Evolutionary conservation across 2,329 filamentous ascomycete genomes (phyloP), one percentile per base, ranked within the genome.

Genomic region (Neophaeococcomyces mojaviensis): DNA sequence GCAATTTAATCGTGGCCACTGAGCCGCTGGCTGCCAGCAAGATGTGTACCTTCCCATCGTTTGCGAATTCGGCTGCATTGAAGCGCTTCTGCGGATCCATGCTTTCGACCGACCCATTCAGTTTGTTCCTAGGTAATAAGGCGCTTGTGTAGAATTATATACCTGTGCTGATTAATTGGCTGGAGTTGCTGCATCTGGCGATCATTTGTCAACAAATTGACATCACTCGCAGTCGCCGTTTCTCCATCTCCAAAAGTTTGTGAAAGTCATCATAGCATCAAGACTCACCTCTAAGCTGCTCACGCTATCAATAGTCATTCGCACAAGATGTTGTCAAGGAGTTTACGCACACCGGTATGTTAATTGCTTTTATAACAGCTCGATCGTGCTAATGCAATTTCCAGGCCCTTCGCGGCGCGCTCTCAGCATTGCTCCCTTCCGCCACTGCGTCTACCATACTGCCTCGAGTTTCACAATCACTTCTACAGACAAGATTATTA

Each of bases 1-100:
- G 80, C 2, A 88, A 69, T 61, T 96, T 96, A 59, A 95, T 94
- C 5, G 86, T 88, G 12, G 89, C 89, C n/a, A 94, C 87, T 1
- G 84, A 83, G 39, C 83, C 83, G 26, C 76, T 81, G 32, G 79
- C 78, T 31, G 78, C 79, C 34, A 87, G 72, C 13, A 88, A 71
- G 42, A 85, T 68, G 59, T 85, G 81, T 10, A 65, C 66, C 58
- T 77, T 79, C 15, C 64, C 63, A 57, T 81, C 78, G 40, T 66
- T 59, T 33, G 34, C 45, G 33, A 52, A 45, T 2, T 43, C 47
- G 8, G 52, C 50, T 9, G 56, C 55, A 26, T 54, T 52, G 48
- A 58, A 58, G 34, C 48, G 48, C 32, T 44, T 44, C 26, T 47
- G 7, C 16, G 46, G 37, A 15, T 19, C 33, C 47, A 53, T 41